Evolutionary conservation across 305 asterid genomes (phyloP), one percentile per base, ranked within the genome.

Genomic region (Plantago coronopus): DNA sequence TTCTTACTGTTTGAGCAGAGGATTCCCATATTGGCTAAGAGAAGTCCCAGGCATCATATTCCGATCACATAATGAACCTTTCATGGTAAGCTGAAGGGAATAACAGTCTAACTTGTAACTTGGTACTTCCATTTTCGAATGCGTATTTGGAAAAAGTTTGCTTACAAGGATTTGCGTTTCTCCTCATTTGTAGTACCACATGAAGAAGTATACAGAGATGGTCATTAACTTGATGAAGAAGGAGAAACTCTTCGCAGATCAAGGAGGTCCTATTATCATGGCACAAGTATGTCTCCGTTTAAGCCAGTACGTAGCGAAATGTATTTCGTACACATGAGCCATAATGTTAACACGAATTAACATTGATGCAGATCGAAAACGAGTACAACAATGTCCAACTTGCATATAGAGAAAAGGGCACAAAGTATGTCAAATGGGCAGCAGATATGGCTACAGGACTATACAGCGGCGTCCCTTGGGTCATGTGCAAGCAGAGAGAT

Each of bases 211-310:
- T 66, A 29, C 81, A 2, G 82, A 81, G 65, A 84, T n/a, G 81
- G 46, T 87, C 37, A 47, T 87, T n/a, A 62, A 71, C 19, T 25
- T 84, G 81, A 59, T 83, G 80, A 81, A 81, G 61, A 71, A 76
- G 13, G 91, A 83, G 68, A 84, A 80, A 1, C 72, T 89, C 17
- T 89, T 84, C 31, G 90, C 88, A 15, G 86, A 83, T 16, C 97
- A 89, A 74, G 97, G 97, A 61, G 97, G 97, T 13, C 97, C 97
- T 7, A 85, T 89, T 43, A 85, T 89, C 65, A 19, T 89, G 84
- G 91, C 95, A n/a, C 96, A 88, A 79, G 83, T 68, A 70, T 2
- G 17, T 18, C 45, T 7, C 4, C 14, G n/a, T 49, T 8, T 2
- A 34, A 13, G 42, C 12, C 8, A 31, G 38, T 34, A 27, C 4